Conservation (phyloP, 108 stramenopile species). For the Conticribra guillardii region DNA sequence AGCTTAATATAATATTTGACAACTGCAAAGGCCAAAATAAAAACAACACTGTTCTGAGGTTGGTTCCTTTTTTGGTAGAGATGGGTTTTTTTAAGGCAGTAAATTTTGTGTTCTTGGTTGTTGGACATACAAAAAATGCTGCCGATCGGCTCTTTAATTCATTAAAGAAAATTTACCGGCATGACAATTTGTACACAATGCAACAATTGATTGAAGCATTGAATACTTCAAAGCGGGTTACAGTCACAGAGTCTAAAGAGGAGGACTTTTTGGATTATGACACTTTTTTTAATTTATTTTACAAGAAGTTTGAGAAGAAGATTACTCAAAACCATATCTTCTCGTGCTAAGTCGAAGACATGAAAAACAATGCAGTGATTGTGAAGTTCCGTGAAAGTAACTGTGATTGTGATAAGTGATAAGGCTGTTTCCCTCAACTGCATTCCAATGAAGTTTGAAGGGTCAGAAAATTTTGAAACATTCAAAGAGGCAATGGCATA, state of each 20-base stretch:
- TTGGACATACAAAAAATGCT: not conserved
- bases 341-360: not conserved
- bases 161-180: not conserved
- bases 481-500: too few species aligned
- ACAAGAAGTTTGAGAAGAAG: not conserved
- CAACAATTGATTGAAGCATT: not conserved
- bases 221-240: not conserved
- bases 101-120: not conserved
- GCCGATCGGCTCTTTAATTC: not conserved
- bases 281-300: not conserved
- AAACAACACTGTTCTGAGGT: not conserved
- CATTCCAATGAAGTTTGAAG: too few species aligned
- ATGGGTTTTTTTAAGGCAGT: not conserved
- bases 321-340: not conserved
- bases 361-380: not conserved
- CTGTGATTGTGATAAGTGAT: too few species aligned
- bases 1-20: too few species aligned
- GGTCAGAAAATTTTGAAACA: too few species aligned
- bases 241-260: not conserved
- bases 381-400: too few species aligned
- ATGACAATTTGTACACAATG: not conserved
- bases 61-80: not conserved
- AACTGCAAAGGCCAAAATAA: not conserved
- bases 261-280: not conserved
- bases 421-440: too few species aligned